Conservation (phyloP, 306 rosid genomes). For the Gillenia trifoliata region DNA sequence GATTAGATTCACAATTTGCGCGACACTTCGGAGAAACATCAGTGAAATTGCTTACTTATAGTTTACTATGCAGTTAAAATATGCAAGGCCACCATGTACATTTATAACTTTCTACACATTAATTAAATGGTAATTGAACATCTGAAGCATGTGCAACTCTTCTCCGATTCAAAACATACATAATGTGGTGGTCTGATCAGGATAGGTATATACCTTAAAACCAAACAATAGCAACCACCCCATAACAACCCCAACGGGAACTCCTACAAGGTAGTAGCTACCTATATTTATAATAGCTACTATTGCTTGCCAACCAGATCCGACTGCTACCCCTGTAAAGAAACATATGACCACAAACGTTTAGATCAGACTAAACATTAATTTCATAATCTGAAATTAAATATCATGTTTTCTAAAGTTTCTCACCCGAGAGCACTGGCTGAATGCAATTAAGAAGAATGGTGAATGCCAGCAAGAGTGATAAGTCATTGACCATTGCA, state of each 20-base stretch:
- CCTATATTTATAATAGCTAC: slow-evolving; percentile 58
- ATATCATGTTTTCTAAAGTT: not conserved
- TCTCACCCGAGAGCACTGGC: slow-evolving; percentile 63
- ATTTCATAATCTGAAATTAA: not conserved
- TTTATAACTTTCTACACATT: not conserved
- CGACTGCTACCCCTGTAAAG: slow-evolving; percentile 61
- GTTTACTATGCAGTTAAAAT: not conserved
- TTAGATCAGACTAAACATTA: slow-evolving; percentile 1
- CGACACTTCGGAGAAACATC: not conserved
- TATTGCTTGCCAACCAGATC: slow-evolving; percentile 55
- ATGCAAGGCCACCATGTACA: not conserved
- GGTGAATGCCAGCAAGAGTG: slow-evolving; percentile 53
- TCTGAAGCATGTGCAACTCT: not conserved
- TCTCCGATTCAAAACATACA: not conserved
- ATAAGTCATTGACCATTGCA: slow-evolving; percentile 45
- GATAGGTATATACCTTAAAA: slow-evolving; percentile 32
- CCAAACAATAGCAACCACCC: slow-evolving; percentile 48
- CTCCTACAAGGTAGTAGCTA: slow-evolving; percentile 52
- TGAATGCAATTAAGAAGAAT: slow-evolving; percentile 62
- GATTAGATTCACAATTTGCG: not conserved
- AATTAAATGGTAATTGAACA: not conserved
- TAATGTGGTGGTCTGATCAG: not conserved
- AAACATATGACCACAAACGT: slow-evolving; percentile 11
- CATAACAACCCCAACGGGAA: slow-evolving; percentile 47
- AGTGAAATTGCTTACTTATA: not conserved